Evolutionary conservation across 805 yeast genomes (phyloP).

Genomic region (Teunomyces cretensis): DNA sequence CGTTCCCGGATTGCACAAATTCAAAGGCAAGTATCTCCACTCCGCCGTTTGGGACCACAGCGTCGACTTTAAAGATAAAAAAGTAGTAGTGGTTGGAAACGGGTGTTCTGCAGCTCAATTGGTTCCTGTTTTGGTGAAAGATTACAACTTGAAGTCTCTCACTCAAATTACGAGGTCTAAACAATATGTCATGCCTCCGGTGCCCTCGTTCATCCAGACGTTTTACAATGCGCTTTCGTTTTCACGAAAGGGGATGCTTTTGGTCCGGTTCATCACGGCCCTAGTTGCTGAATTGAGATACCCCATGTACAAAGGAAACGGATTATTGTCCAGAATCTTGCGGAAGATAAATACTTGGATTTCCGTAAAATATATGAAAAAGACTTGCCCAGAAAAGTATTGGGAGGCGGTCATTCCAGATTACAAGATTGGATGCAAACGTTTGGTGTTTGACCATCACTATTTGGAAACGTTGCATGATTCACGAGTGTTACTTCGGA

Average conservation of each 20-base stretch:
- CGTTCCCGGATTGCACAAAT: slow-evolving; percentile 32
- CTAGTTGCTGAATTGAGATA: slow-evolving; percentile 32
- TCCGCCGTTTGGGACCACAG: slow-evolving; percentile 39
- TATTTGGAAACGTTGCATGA: slow-evolving; percentile 35
- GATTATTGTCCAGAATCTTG: slow-evolving; percentile 23
- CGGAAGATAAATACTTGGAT: slow-evolving; percentile 22
- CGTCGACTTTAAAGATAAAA: slow-evolving; percentile 32
- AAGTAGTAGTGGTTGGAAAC: slow-evolving; percentile 40
- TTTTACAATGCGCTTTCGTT: slow-evolving; percentile 25
- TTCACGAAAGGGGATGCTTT: slow-evolving; percentile 25
- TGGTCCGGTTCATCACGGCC: slow-evolving; percentile 29
- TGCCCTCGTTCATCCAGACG: slow-evolving; percentile 21
- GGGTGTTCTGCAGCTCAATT: slow-evolving; percentile 45
- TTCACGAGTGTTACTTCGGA: slow-evolving; percentile 26
- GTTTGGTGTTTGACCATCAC: slow-evolving; percentile 37
- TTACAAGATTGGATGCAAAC: slow-evolving; percentile 42
- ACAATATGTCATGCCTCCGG: slow-evolving; percentile 41
- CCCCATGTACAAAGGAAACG: slow-evolving; percentile 35
- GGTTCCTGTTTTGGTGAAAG: slow-evolving; percentile 35
- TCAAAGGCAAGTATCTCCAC: slow-evolving; percentile 40
- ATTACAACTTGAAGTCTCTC: slow-evolving; percentile 23
- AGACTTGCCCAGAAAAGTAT: slow-evolving; percentile 30
- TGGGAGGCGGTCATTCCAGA: slow-evolving; percentile 35
- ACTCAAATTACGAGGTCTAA: slow-evolving; percentile 35
- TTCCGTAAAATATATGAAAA: slow-evolving; percentile 25